Evolutionary conservation across 768 basidiomycete genomes (phyloP), one percentile per base, ranked within the genome.

Genomic region (Lactarius quietus): DNA sequence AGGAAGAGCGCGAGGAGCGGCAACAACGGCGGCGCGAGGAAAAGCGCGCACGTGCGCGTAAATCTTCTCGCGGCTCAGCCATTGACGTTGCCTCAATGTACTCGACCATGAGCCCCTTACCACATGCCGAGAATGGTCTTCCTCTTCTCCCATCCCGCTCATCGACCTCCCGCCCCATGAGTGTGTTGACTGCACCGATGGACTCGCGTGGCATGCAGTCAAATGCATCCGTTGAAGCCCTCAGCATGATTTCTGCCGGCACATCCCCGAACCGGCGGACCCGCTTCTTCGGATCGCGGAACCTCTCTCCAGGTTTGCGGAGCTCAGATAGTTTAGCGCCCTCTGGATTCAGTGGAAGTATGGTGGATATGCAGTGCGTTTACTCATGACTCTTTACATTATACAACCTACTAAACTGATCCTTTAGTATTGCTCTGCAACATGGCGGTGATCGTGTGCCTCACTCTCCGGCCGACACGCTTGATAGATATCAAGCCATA

Each of bases 291-390:
- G 89, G 88, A 9, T 83, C 88, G 73, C 86, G 80, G 74, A 89
- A 89, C 69, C 78, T 89, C 52, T 86, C 85, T 63, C 76, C 84
- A 26, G 87, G 86, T 15, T 91, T 87, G 86, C 80, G 84, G 69
- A 93, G 90, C 72, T 89, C 88, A 71, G 89, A 92, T 64, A 93
- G 91, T 73, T 77, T 94, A 43, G 88, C 90, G 1, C 82, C 84
- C n/a, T 90, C 91, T 33, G 90, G 88, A 9, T 82, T 89, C 73
- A 88, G 89, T 3, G 92, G 92, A 60, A 94, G 92, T 71, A 92
- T 94, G 90, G 77, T 93, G 69, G 90, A 93, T 74, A 93, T 94
- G 92, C 92, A 94, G 92, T 93, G 77, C 68, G 90, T 86, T 28
- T 57, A 10, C 20, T 52, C 58, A 62, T 57, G 35, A 28, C 17